Base-by-base conservation (phyloP, 2,329 filamentous ascomycete genomes). In the Colletotrichum viniferum region DNA sequence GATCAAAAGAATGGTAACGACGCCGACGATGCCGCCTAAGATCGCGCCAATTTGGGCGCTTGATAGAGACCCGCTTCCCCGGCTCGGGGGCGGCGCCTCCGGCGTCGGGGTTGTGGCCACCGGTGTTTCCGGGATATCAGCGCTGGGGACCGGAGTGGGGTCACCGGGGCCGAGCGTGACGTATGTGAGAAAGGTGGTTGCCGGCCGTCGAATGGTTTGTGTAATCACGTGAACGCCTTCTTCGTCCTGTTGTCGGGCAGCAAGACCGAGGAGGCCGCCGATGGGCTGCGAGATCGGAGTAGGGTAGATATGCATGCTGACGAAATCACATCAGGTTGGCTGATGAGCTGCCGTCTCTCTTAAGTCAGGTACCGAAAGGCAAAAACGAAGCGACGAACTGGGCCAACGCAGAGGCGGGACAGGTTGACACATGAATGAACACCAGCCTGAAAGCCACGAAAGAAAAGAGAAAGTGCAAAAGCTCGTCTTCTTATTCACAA, bases 21-120 rank as follows among this genome's bases (percentile, higher is more conserved):
- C 77, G 3, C 82, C 86, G 13, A 85, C 79, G 3, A 87, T 75
- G 38, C 82, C 82, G 32, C 86, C 86, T 3, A 86, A 78, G 21
- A 88, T 85, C 52, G 83, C 86, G 7, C 85, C 86, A 34, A 88
- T 81, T 64, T 86, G 80, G n/a, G 78, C 80, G 30, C 82, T 79
- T 1, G 81, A 83, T 5, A 87, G 80, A 69, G 77, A 81, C 69
- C 69, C 64, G n/a, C 71, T 63, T 14, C 69, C 71, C 5, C 73
- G 63, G 48, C 71, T 52, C 28, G 69, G 69, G 6, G 73, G 73
- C 21, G 77, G 73, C 18, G 48, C 63, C 16, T 36, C 58, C 18
- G 13, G 24, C 10, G 73, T 73, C 5, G 73, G 64, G 18, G 69
- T 38, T 13, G 58, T n/a, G 3, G 28, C 74, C 52, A 60, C 76